Conservation (phyloP, 2,329 filamentous ascomycete species). For the Nannizziopsis arthrosporioides region DNA sequence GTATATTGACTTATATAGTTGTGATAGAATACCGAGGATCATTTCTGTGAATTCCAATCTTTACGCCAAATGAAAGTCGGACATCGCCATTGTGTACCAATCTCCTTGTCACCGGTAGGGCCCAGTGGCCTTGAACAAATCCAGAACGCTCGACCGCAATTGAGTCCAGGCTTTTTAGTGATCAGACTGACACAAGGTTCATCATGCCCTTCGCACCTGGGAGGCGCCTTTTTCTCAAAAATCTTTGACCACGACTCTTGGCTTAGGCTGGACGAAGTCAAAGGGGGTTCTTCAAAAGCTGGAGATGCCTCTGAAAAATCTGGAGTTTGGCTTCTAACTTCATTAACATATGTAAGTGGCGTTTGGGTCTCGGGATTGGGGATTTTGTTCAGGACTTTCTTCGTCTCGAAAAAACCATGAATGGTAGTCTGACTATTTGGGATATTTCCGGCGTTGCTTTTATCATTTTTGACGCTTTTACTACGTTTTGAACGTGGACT, state of each 20-base stretch:
- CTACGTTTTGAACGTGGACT: not conserved
- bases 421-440: slow-evolving; percentile 2
- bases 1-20: too few relatives aligned
- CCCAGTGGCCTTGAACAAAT: slow-evolving; percentile 67
- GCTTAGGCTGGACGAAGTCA: slow-evolving; percentile 28
- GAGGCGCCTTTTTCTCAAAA: slow-evolving; percentile 60
- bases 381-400: not conserved
- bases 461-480: too few relatives aligned
- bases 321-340: too few relatives aligned
- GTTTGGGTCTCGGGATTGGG: not conserved
- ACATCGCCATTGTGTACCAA: slow-evolving; percentile 75
- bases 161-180: slow-evolving; percentile 82
- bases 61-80: slow-evolving; percentile 65
- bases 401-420: not conserved
- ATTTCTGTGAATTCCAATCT: slow-evolving; percentile 41
- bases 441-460: not conserved
- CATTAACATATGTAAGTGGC: too few relatives aligned
- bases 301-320: too few relatives aligned
- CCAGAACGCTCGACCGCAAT: slow-evolving; percentile 58
- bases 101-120: slow-evolving; percentile 74
- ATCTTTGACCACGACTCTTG: slow-evolving; percentile 81
- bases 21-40: not conserved
- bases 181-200: slow-evolving; percentile 74
- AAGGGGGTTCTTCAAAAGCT: not conserved
- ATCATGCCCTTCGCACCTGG: slow-evolving; percentile 68